A percentile compares a stretch with the other conserved stretches of the same genome.
Conservation (phyloP, 352 stramenopile species). For the Phytopythium aichiense region DNA sequence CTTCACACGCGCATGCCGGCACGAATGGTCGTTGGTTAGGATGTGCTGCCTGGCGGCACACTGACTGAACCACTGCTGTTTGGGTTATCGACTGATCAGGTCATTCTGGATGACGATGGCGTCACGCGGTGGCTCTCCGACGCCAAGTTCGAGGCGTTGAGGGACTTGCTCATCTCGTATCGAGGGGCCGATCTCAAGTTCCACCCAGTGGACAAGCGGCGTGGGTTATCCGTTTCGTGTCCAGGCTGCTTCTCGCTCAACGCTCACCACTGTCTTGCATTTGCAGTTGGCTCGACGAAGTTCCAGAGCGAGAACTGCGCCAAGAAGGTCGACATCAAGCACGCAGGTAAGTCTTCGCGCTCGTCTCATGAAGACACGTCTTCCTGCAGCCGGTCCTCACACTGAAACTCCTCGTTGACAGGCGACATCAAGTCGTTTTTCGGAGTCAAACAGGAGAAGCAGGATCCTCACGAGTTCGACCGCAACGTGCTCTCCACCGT, state of each 20-base stretch:
- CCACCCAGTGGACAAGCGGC: slow-evolving; percentile 74
- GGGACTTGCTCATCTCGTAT: slow-evolving; percentile 53
- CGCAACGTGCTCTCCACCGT: slow-evolving; percentile 10
- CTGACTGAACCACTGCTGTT: background rate
- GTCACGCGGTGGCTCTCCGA: slow-evolving; percentile 61
- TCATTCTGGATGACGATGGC: slow-evolving; percentile 66
- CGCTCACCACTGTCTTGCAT: background rate
- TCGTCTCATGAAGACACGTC: no score
- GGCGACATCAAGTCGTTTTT: slow-evolving; percentile 75
- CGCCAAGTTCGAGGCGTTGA: slow-evolving; percentile 52
- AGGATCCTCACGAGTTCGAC: slow-evolving; percentile 10
- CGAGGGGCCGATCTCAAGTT: slow-evolving; percentile 49
- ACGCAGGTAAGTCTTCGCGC: slow-evolving; percentile 33
- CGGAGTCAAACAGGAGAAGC: slow-evolving; percentile 31
- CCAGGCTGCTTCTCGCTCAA: background rate
- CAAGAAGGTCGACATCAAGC: slow-evolving; percentile 75
- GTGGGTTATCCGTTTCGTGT: slow-evolving; percentile 13
- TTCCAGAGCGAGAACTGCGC: slow-evolving; percentile 73
- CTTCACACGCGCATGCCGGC: slow-evolving; percentile 87
- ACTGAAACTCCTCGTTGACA: slow-evolving; percentile 8
- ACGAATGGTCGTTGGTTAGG: background rate
- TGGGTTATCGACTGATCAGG: slow-evolving; percentile 17
- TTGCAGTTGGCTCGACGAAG: slow-evolving; percentile 64
- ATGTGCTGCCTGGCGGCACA: background rate
- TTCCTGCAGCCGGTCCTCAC: no score